A percentile compares a stretch with the other conserved stretches of the same genome.
Evolutionary conservation across 345 rosid species (phyloP).

Genomic region (Cardamine chenopodiifolia): DNA sequence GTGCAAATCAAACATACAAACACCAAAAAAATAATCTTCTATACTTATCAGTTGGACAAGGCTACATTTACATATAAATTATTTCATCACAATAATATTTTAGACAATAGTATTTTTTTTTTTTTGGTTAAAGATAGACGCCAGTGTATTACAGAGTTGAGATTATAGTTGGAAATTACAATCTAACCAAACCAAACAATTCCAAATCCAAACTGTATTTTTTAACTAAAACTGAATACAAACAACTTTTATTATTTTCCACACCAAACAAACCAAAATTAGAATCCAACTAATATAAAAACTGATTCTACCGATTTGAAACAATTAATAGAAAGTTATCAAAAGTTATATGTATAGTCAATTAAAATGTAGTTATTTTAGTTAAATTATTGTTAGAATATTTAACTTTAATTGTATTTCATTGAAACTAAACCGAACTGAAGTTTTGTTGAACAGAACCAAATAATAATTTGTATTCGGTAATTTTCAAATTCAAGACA

Average conservation of each 20-base stretch:
- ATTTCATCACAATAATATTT: background rate
- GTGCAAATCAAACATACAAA: background rate
- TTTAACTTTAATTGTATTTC: background rate
- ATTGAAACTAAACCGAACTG: background rate
- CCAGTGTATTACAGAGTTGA: no score
- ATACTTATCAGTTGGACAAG: background rate
- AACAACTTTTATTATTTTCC: background rate
- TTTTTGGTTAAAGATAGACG: background rate
- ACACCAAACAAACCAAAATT: background rate
- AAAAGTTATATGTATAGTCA: no score
- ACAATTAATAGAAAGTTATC: background rate
- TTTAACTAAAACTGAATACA: constrained; percentile 4
- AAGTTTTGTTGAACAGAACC: background rate
- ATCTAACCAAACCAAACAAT: background rate
- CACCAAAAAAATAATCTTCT: background rate
- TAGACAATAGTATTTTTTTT: background rate
- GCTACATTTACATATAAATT: background rate
- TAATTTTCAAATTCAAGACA: background rate
- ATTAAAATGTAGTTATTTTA: background rate
- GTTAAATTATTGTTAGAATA: background rate
- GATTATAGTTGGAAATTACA: background rate
- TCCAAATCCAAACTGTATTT: no score
- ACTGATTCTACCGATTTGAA: background rate
- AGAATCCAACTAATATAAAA: background rate
- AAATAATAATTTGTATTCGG: background rate